phyloP scores from a whole-genome alignment of 176 grass and related monocot species.

The Chloris gayana region DNA sequence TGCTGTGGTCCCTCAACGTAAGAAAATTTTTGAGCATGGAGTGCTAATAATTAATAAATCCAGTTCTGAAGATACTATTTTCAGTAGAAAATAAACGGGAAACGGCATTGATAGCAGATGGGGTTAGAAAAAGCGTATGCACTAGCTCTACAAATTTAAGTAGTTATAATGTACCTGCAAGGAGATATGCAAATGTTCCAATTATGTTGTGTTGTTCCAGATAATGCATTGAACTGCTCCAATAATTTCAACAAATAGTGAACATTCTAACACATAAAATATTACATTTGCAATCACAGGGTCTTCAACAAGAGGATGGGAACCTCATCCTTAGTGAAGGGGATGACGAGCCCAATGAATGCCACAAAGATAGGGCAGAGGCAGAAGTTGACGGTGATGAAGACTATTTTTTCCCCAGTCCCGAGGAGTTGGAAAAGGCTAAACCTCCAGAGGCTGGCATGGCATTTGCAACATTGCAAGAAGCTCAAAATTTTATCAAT shows the following conservation, averaged over 20 bases:
- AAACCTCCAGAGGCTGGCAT: constrained; percentile 30
- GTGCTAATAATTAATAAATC: neutral
- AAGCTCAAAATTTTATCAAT: constrained; percentile 13
- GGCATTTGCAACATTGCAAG: constrained; percentile 10
- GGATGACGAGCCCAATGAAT: constrained; percentile 3
- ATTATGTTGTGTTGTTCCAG: neutral
- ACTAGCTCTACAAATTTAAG: neutral
- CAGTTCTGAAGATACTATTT: neutral
- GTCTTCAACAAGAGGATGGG: neutral
- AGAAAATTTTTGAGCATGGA: neutral
- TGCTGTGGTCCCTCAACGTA: neutral
- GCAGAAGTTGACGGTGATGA: constrained; percentile 24
- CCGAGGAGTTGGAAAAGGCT: constrained; percentile 21
- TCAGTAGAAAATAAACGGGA: neutral
- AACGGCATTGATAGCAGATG: neutral
- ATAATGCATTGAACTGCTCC: neutral
- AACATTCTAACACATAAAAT: neutral
- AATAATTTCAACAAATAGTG: neutral
- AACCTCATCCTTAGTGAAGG: constrained; percentile 2
- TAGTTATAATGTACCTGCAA: neutral
- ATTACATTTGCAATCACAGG: neutral
- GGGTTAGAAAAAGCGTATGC: neutral
- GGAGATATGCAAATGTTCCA: neutral
- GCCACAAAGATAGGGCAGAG: constrained; percentile 1
- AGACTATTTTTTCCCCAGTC: constrained; percentile 27